Base-by-base conservation (phyloP, 2,329 filamentous ascomycete genomes). In the Cladophialophora carrionii region DNA sequence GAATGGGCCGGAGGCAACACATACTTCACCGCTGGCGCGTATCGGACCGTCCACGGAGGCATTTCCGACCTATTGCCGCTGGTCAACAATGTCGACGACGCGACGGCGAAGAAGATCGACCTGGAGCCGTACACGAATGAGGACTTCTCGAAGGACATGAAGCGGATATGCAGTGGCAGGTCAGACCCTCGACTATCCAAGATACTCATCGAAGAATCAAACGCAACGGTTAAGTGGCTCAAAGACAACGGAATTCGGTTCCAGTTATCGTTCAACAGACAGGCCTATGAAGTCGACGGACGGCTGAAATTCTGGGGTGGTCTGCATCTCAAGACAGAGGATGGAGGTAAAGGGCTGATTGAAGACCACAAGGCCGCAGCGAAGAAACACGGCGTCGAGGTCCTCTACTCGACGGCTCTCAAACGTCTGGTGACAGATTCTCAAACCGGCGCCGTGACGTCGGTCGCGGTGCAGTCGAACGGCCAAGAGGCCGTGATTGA, bases 231-330 rank as follows among this genome's bases (percentile, higher is more conserved):
- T 7, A 81, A 83, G 70, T 88, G 86, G 86, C 77, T 88, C 1
- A 79, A 79, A 1, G 67, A 73, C 54, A 79, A 85, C 48, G 86
- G 86, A 0, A 76, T 87, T 2, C 77, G 80, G 1, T 88, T 87
- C 70, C 81, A 86, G 71, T 76, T 90, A 2, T 84, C 82, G 1
- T 89, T 89, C 74, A 85, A 88, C 64, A 79, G 88, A 2, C 87
- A 90, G 72, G 85, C 88, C 0, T 90, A 88, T 72, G 78, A 86
- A 63, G 81, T 88, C n/a, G 78, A 85, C 57, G 85, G 84, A 0
- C 77, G 83, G 32, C 81, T 82, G 71, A 87, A 85, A 71, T 90
- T 90, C 73, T 90, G 87, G 87, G 88, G 88, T 10, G 87, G 87
- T 0, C 75, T 90, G 72, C 80, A 78, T n/a, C 74, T 89, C 37